Base-by-base conservation (phyloP, 2,329 filamentous ascomycete species). In the Phyllosticta citribraziliensis region DNA sequence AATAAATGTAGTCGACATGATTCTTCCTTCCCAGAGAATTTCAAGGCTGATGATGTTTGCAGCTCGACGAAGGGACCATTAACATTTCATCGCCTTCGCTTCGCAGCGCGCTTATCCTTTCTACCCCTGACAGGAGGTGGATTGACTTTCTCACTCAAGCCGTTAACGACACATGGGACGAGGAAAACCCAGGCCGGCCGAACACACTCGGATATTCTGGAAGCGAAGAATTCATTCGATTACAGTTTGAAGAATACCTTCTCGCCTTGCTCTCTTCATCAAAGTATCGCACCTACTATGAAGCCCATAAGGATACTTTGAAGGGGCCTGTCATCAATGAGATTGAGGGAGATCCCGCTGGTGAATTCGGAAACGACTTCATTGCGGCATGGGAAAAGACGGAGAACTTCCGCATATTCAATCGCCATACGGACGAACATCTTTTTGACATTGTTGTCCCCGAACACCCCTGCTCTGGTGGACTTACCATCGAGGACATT, bases 191-290 rank as follows among this genome's bases (percentile, higher is more conserved):
- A 0, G 84, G 85, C 64, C 83, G 89, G 55, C 94, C 94, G n/a
- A 97, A 91, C 69, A 96, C 91, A 2, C 87, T 97, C 79, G 92
- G 92, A 30, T 99, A 97, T 70, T 86, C 91, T 47, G 94, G 94
- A 30, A 97, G 91, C 64, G 94, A 99, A 75, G 94, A 97, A 72
- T 97, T 97, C 70, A 99, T 99, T 67, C 85, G 94, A 30, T 84
- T 97, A 51, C 93, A 97, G 69, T 99, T 99, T 65, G 94, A 99
- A 75, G 92, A 97, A 69, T 99, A 99, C 70, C 82, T 99, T 5
- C 82, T 97, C 24, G 90, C 91, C 0, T 82, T 99, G 64, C 84
- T 97, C 52, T 89, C 92, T 0, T 86, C 89, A 0, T 88, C 92
- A 66, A 97, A 97, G 72, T 97, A 96, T 72, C 91, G 91, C 73